These are phyloP conservation scores for Chlorella sp. DNA, from an alignment of 139 green algal genomes.

Conservation along the genomic window DNA sequence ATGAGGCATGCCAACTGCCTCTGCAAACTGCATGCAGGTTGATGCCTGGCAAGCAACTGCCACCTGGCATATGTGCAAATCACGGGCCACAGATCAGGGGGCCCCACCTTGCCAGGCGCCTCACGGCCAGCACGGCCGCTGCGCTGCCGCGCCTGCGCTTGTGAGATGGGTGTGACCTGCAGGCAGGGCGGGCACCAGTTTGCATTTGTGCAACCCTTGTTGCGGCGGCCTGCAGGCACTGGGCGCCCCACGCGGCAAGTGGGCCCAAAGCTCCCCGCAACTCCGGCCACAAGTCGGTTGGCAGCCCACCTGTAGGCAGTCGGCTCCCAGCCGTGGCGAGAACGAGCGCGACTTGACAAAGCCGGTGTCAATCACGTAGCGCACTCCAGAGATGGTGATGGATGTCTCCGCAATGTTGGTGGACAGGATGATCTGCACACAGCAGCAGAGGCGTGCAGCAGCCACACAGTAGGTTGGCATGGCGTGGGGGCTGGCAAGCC, in stretches of 20 bases:
- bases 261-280: too few relatives aligned
- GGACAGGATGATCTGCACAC: conserved; percentile 76
- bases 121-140: conserved; percentile 88
- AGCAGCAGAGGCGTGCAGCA: too few relatives aligned
- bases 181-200: conserved; percentile 58
- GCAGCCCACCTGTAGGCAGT: conserved; percentile 77
- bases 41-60: too few relatives aligned
- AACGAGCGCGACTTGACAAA: conserved; percentile 89
- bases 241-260: too few relatives aligned
- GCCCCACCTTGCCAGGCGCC: conserved; percentile 44
- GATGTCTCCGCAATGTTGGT: conserved; percentile 98
- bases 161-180: conserved; percentile 76
- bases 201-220: too few relatives aligned
- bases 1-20: not conserved
- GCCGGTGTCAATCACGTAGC: conserved; percentile 85
- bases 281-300: too few relatives aligned
- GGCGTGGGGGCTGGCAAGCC: too few relatives aligned
- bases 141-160: conserved; percentile 89
- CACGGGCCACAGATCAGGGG: too few relatives aligned
- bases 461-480: too few relatives aligned
- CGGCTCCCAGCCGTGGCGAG: conserved; percentile 75
- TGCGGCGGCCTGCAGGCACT: too few relatives aligned
- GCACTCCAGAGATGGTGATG: conserved; percentile 89
- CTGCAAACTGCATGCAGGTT: too few relatives aligned
- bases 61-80: too few relatives aligned